Base-by-base conservation (phyloP, 2,329 filamentous ascomycete genomes). In the Tolypocladium ophioglossoides region DNA sequence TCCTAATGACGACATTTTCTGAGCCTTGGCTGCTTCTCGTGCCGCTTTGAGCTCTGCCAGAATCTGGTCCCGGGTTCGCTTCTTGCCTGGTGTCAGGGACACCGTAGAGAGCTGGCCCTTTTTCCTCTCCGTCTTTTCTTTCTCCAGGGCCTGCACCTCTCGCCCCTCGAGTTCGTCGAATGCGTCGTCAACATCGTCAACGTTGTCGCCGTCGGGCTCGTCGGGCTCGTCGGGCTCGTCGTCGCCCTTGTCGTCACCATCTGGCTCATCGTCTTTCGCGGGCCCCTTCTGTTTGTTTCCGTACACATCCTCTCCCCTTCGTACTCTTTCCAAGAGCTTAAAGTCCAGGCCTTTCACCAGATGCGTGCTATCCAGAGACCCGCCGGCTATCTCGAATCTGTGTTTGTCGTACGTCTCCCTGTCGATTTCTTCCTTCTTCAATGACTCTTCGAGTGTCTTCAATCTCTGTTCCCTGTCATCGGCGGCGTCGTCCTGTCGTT, bases 281-380 rank as follows among this genome's bases (percentile, higher is more conserved):
- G 63, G 66, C 1, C 67, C 64, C 9, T 71, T 64, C 11, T 68
- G 62, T 10, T 63, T 64, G 9, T 72, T 69, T n/a, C 64, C 68
- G 59, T 76, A 78, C 1, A 89, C 78, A 68, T 91, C 74, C 67
- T 91, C 87, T 41, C 87, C 88, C 54, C 78, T 79, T 56, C 79
- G 79, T 56, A 87, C 78, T 60, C 84, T 78, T 67, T 87, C 82
- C 32, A 91, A 73, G 14, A 97, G 74, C 68, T 87, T 87, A 67
- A 90, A 87, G 70, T 99, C 94, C 51, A 99, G 72, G 0, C 94
- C 94, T 66, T 96, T 97, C 50, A 97, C 86, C 59, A 96, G 72
- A 75, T 96, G 90, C 16, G 91, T 95, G 62, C 84, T 89, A 16
- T 75, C 75, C 24, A 91, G 71, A 67, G 95, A 87, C 9, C 91